phyloP scores from a whole-genome alignment of 2,329 filamentous ascomycete species.

The Aspergillus pseudoterreus region DNA sequence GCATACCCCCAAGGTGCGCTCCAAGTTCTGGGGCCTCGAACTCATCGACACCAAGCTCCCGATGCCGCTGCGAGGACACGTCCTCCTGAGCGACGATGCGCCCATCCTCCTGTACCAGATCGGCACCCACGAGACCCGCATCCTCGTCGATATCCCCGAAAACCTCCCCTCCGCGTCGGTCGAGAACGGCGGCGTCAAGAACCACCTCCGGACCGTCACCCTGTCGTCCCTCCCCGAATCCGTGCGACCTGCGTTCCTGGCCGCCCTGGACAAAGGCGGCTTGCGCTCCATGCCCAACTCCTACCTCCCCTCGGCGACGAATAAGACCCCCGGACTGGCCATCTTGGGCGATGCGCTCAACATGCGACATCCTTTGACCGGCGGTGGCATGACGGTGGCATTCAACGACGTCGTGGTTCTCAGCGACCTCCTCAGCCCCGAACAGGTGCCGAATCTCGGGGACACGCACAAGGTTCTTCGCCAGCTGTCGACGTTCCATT shows the following conservation, averaged over 20 bases:
- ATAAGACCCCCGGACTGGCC: conserved; percentile 67
- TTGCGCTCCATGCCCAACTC: conserved; percentile 94
- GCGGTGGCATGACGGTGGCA: conserved; percentile 96
- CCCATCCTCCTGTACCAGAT: conserved; percentile 96
- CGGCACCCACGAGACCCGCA: conserved; percentile 87
- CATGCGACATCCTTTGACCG: conserved; percentile 98
- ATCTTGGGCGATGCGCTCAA: conserved; percentile 94
- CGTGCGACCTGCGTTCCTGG: conserved; percentile 69
- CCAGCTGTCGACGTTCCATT: conserved; percentile 77
- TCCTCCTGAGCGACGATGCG: conserved; percentile 72
- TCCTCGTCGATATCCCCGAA: conserved; percentile 81
- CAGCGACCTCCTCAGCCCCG: conserved; percentile 67
- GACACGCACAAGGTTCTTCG: conserved; percentile 63
- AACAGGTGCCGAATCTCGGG: conserved; percentile 63
- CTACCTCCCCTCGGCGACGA: conserved; percentile 78
- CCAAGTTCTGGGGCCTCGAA: conserved; percentile 91
- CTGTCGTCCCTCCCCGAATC: conserved; percentile 70
- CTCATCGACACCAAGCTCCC: conserved; percentile 83
- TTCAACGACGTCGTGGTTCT: conserved; percentile 87
- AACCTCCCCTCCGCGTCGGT: conserved; percentile 69
- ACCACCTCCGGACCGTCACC: conserved; percentile 75
- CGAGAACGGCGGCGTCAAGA: conserved; percentile 76
- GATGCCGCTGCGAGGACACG: conserved; percentile 73
- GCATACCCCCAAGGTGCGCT: conserved; percentile 65
- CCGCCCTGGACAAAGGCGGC: conserved; percentile 72